These are phyloP conservation scores for Penicillium alfredii DNA, from an alignment of 495 filamentous ascomycete genomes.

Conservation along the genomic window DNA sequence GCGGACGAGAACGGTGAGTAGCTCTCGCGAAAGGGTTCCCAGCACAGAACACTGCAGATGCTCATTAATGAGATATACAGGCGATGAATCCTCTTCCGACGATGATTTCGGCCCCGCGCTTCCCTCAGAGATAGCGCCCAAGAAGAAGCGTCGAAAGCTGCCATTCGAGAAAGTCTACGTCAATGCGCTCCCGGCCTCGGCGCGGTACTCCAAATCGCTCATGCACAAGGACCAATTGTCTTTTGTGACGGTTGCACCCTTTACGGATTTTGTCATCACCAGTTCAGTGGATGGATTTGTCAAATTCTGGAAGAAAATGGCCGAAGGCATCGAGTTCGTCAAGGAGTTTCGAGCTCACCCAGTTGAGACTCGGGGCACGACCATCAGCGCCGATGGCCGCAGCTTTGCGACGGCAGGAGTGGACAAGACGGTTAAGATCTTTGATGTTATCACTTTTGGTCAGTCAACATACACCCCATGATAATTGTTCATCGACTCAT, in stretches of 20 bases:
- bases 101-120: conserved; percentile 93
- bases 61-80: conserved; percentile 19
- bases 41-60: background rate
- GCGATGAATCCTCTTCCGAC: conserved; percentile 66
- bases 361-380: conserved; percentile 77
- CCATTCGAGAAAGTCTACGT: conserved; percentile 93
- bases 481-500: too few relatives aligned
- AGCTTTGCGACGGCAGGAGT: conserved; percentile 86
- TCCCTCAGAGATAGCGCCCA: conserved; percentile 64
- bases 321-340: conserved; percentile 87
- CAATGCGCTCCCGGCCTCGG: conserved; percentile 74
- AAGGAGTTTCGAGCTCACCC: conserved; percentile 93
- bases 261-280: conserved; percentile 91
- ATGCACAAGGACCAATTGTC: conserved; percentile 97
- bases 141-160: conserved; percentile 87
- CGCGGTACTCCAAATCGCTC: conserved; percentile 88
- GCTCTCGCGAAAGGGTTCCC: background rate
- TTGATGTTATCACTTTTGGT: conserved; percentile 92
- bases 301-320: conserved; percentile 98
- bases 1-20: conserved; percentile 30
- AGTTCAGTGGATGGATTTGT: conserved; percentile 88
- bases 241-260: conserved; percentile 78
- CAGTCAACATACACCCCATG: conserved; percentile 6
- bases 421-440: conserved; percentile 90
- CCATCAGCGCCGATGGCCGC: conserved; percentile 79